A percentile compares a stretch with the other conserved stretches of the same genome.
phyloP scores from a whole-genome alignment of 1,139 yeast genomes.

The Scheffersomyces stambukii region DNA sequence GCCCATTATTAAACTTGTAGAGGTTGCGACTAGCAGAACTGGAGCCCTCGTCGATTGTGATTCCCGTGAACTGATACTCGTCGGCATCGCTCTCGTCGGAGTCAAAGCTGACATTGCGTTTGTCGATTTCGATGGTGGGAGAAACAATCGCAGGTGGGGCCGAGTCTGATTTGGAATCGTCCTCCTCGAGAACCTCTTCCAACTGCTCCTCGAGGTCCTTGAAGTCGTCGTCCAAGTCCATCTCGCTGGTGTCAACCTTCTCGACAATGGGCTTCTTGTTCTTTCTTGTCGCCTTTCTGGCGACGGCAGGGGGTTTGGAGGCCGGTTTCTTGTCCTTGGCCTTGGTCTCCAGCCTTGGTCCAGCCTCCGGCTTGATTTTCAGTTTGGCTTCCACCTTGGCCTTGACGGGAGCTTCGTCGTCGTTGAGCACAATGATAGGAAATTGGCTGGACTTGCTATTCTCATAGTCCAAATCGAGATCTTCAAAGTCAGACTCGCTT shows the following conservation, averaged over 20 bases:
- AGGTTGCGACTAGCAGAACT: conserved; percentile 1
- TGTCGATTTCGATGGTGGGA: conserved; percentile 2
- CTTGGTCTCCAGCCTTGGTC: conserved; percentile 1
- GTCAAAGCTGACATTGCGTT: conserved; percentile 5
- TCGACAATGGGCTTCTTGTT: conserved; percentile 7
- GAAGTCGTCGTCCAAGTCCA: conserved; percentile 38
- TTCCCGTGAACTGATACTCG: conserved; percentile 19
- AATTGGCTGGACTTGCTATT: conserved; percentile 10
- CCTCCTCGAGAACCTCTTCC: conserved; percentile 37
- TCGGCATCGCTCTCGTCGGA: conserved; percentile 29
- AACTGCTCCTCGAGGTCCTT: conserved; percentile 43
- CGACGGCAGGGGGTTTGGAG: conserved; percentile 2
- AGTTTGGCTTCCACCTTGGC: conserved; percentile 1
- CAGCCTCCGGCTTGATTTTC: neutral
- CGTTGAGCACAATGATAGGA: conserved; percentile 6
- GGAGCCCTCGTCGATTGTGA: conserved; percentile 20
- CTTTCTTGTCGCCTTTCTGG: conserved; percentile 3
- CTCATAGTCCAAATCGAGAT: conserved; percentile 23
- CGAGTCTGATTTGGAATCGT: conserved; percentile 4
- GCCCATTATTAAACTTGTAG: conserved; percentile 2
- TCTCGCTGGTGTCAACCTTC: conserved; percentile 4
- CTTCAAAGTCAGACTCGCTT: conserved; percentile 37
- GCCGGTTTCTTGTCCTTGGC: neutral
- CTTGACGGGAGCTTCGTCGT: conserved; percentile 2
- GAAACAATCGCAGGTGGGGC: conserved; percentile 1